Percentiles rank a stretch among this genome's conserved stretches.
Evolutionary conservation across 345 rosid genomes (phyloP).

Genomic region (Cardiospermum halicacabum): DNA sequence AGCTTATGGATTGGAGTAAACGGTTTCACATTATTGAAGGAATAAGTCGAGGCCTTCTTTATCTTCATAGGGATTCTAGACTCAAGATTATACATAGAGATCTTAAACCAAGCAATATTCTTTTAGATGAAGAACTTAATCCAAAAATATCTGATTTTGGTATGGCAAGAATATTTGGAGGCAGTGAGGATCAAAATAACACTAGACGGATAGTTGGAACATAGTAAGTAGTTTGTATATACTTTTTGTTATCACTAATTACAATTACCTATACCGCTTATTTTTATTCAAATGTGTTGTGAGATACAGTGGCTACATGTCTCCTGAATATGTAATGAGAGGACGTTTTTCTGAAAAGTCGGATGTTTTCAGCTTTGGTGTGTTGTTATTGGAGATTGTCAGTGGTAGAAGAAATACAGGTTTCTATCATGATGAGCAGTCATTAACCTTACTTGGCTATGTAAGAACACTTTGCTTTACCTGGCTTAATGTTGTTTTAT

Average conservation of each 20-base stretch:
- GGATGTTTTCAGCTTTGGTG: constrained; percentile 39
- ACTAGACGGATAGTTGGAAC: constrained; percentile 44
- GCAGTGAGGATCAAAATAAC: constrained; percentile 35
- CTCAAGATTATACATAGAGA: constrained; percentile 46
- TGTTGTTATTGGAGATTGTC: constrained; percentile 38
- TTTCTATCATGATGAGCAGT: constrained; percentile 23
- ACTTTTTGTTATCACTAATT: not conserved
- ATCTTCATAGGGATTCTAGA: constrained; percentile 52
- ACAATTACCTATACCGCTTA: no score
- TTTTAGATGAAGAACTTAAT: constrained; percentile 43
- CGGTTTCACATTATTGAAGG: constrained; percentile 40
- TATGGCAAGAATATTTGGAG: constrained; percentile 36
- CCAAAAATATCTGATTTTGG: constrained; percentile 50
- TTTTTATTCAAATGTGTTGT: not conserved
- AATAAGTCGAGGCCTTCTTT: constrained; percentile 41
- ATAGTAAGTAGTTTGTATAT: constrained; percentile 27
- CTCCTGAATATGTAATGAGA: not conserved
- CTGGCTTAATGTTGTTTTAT: not conserved
- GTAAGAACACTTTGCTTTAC: constrained; percentile 19
- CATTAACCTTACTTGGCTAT: constrained; percentile 25
- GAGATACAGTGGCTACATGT: not conserved
- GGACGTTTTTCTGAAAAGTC: not conserved
- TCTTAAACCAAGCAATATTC: constrained; percentile 42
- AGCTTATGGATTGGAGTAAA: constrained; percentile 34
- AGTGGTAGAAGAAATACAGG: constrained; percentile 37